Conservation (phyloP, 768 basidiomycete genomes). For the Cystofilobasidium macerans region DNA sequence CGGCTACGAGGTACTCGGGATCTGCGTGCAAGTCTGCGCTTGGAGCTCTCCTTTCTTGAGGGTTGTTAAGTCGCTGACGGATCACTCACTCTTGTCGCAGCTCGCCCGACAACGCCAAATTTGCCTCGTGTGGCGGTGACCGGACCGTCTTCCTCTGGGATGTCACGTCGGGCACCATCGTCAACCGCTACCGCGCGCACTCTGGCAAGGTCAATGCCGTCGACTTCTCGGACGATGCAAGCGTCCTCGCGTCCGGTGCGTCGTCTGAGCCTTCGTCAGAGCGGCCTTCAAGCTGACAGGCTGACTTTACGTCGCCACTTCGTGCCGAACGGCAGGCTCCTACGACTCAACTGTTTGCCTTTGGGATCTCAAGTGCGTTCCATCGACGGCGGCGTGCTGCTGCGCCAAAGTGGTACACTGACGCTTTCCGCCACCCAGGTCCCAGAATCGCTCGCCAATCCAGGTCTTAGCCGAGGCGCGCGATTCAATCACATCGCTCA, state of each 20-base stretch:
- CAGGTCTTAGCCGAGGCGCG: slow-evolving; percentile 65
- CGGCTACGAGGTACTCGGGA: slow-evolving; percentile 86
- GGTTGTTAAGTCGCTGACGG: not conserved
- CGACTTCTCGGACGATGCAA: slow-evolving; percentile 48
- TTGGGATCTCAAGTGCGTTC: slow-evolving; percentile 24
- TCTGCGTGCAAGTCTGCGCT: slow-evolving; percentile 59
- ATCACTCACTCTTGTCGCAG: too few relatives aligned
- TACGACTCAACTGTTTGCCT: slow-evolving; percentile 21
- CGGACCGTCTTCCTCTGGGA: slow-evolving; percentile 92
- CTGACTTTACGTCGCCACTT: not conserved
- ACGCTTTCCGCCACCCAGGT: slow-evolving; percentile 10
- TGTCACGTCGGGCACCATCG: slow-evolving; percentile 73
- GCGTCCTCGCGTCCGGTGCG: slow-evolving; percentile 55
- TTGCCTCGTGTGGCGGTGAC: slow-evolving; percentile 89
- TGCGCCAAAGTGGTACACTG: not conserved
- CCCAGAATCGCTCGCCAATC: slow-evolving; percentile 26
- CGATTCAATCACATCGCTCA: slow-evolving; percentile 70
- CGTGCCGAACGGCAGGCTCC: not conserved
- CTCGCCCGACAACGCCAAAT: slow-evolving; percentile 83
- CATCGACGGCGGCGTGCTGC: too few relatives aligned
- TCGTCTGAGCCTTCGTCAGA: slow-evolving; percentile 40
- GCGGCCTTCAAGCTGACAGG: not conserved
- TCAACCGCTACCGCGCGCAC: slow-evolving; percentile 74
- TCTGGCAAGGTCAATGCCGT: slow-evolving; percentile 81
- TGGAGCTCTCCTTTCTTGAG: not conserved